phyloP scores from a whole-genome alignment of 2,329 filamentous ascomycete species.

The Talaromyces funiculosus region DNA sequence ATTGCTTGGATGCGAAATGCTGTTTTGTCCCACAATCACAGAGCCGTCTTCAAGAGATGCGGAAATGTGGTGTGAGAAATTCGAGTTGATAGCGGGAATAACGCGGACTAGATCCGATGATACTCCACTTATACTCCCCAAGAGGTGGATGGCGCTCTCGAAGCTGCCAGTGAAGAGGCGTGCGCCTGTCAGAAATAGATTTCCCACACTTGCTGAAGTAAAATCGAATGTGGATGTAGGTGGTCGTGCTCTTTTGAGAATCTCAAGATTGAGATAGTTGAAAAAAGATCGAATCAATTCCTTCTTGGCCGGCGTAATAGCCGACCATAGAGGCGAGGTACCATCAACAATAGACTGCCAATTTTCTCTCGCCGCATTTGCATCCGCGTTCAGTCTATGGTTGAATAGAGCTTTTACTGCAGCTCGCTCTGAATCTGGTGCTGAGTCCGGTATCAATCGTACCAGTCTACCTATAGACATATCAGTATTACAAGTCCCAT shows the following conservation, averaged over 20 bases:
- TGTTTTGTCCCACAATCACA: slow-evolving; percentile 83
- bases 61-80: slow-evolving; percentile 91
- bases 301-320: slow-evolving; percentile 64
- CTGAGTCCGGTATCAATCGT: slow-evolving; percentile 70
- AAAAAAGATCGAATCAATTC: slow-evolving; percentile 73
- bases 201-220: slow-evolving; percentile 68
- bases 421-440: slow-evolving; percentile 57
- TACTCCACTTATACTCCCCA: slow-evolving; percentile 81
- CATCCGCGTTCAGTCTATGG: slow-evolving; percentile 65
- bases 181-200: slow-evolving; percentile 76
- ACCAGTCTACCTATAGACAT: slow-evolving; percentile 66
- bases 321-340: slow-evolving; percentile 67
- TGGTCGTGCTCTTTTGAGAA: slow-evolving; percentile 66
- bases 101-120: slow-evolving; percentile 66
- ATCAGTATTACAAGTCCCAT: background rate
- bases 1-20: slow-evolving; percentile 73
- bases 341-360: slow-evolving; percentile 89
- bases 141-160: slow-evolving; percentile 84
- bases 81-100: slow-evolving; percentile 86
- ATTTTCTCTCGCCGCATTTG: slow-evolving; percentile 61
- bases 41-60: slow-evolving; percentile 71
- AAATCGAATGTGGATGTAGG: slow-evolving; percentile 71
- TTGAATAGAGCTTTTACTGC: slow-evolving; percentile 85
- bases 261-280: slow-evolving; percentile 70
- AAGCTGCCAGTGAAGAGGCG: slow-evolving; percentile 88